Conservation (phyloP, 2,329 filamentous ascomycete genomes). For the Trichoderma koningiopsis region DNA sequence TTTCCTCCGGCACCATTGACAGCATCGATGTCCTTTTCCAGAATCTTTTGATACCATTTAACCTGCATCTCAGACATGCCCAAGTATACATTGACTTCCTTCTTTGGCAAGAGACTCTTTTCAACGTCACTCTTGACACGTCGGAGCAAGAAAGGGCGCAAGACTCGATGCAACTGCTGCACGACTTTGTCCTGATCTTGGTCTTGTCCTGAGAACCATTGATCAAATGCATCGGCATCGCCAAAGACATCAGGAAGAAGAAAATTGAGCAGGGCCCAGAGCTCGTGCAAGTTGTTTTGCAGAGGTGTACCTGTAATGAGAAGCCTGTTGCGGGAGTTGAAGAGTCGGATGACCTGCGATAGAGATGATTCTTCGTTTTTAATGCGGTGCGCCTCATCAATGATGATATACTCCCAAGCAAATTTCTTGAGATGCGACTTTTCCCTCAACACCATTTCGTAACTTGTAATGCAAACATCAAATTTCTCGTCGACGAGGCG, state of each 20-base stretch:
- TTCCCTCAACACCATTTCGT: slow-evolving; percentile 97
- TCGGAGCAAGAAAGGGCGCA: slow-evolving; percentile 90
- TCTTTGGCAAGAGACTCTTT: slow-evolving; percentile 95
- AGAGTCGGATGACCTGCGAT: slow-evolving; percentile 92
- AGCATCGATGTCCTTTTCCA: slow-evolving; percentile 98
- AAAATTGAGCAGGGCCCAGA: slow-evolving; percentile 98
- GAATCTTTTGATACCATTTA: slow-evolving; percentile 98
- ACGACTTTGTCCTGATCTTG: slow-evolving; percentile 94
- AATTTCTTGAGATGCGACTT: slow-evolving; percentile 96
- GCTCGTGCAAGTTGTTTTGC: slow-evolving; percentile 96
- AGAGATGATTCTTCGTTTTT: slow-evolving; percentile 99
- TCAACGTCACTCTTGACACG: slow-evolving; percentile 98
- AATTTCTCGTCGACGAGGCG: slow-evolving; percentile 93
- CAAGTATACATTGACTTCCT: slow-evolving; percentile 94
- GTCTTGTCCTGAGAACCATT: slow-evolving; percentile 93
- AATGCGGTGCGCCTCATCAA: slow-evolving; percentile 95
- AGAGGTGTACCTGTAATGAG: slow-evolving; percentile 95
- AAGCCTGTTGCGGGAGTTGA: slow-evolving; percentile 91
- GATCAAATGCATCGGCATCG: slow-evolving; percentile 93
- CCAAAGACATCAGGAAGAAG: slow-evolving; percentile 97
- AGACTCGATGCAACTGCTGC: slow-evolving; percentile 88
- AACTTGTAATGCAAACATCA: slow-evolving; percentile 96
- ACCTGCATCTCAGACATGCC: slow-evolving; percentile 99
- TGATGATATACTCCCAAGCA: slow-evolving; percentile 99
- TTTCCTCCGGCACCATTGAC: slow-evolving; percentile 97